Evolutionary conservation across 495 filamentous ascomycete genomes (phyloP), one percentile per base, ranked within the genome.

Genomic region (Jackrogersella minutella): DNA sequence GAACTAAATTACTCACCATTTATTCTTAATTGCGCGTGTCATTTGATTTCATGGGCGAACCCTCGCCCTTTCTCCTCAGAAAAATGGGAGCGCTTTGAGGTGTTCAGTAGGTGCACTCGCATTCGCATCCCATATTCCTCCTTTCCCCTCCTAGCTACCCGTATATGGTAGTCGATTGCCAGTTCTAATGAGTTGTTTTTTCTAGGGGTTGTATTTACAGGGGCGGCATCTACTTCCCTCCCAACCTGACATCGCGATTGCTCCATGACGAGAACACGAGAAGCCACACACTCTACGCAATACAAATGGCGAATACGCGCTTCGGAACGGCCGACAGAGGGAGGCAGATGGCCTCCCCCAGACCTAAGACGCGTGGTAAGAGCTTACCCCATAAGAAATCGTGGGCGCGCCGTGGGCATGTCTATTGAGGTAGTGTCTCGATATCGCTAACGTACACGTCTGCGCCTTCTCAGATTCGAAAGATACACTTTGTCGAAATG

Each of bases 401-500:
- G 26, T 16, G 19, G 33, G 40, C 31, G 31, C 16, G 52, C 34
- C 34, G 2, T 47, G 31, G 28, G 10, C 41, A 39, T 57, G 7
- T 39, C 17, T 37, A 14, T 22, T 31, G n/a, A n/a, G n/a, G 11
- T 22, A 46, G n/a, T 43, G 14, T 17, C 43, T 19, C 6, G 9
- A 47, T 34, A 34, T 53, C 11, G 5, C 17, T 64, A 39, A 56
- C 52, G 33, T 43, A 26, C 44, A 28, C 19, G 13, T 37, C 22
- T 39, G 46, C 39, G 34, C 40, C 39, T 50, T 16, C 47, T 62
- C 37, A 81, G 79, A 82, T 55, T 77, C 89, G 55, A 96, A 93
- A 77, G 93, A 94, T 68, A 97, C 91, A 0, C 82, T 95, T 22
- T 98, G 94, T 79, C 88, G 93, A 66, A 97, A 98, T 76, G 88